Base-by-base conservation (phyloP, 495 filamentous ascomycete genomes). In the Rostrohypoxylon terebratum region DNA sequence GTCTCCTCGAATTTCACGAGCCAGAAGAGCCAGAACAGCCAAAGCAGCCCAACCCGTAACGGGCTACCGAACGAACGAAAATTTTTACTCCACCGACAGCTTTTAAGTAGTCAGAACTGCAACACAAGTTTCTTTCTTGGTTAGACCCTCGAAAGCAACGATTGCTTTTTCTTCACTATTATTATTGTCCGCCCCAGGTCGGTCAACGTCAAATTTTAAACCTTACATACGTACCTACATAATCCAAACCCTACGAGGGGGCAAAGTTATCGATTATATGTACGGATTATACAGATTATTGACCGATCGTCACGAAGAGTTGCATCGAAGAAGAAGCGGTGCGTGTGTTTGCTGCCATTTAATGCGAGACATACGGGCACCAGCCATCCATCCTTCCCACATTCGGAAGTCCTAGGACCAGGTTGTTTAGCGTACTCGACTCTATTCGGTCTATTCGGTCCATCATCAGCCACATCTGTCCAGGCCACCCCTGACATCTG, bases 351-450 rank as follows among this genome's bases (percentile, higher is more conserved):
- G 71, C 58, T 74, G 58, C 71, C 66, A 63, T 63, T 69, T 73
- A 28, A 74, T 74, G 71, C 71, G 66, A 69, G 66, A 74, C 71
- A 74, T 70, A 74, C 62, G 63, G 59, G 53, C 71, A 63, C 66
- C 66, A 66, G 66, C 66, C 66, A 70, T 70, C 50, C 66, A 74
- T 51, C 71, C 66, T 31, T 69, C 66, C 62, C 66, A 66, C 44
- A 38, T 70, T 58, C 33, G 71, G 62, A 69, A 69, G 70, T 70
- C 63, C 53, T 59, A 74, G 57, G 44, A 20, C 20, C 51, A 53
- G 53, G 50, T 53, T 59, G 38, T 31, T n/a, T 14, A 54, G 34
- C 48, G 11, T 14, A 25, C 25, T 20, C 13, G 23, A 23, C 21
- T 25, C 18, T 50, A 45, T 65, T 28, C 28, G 28, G 28, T 28